These are phyloP conservation scores for Hypoxylon sp. DNA, from an alignment of 2,329 filamentous ascomycete species.

Conservation along the genomic window DNA sequence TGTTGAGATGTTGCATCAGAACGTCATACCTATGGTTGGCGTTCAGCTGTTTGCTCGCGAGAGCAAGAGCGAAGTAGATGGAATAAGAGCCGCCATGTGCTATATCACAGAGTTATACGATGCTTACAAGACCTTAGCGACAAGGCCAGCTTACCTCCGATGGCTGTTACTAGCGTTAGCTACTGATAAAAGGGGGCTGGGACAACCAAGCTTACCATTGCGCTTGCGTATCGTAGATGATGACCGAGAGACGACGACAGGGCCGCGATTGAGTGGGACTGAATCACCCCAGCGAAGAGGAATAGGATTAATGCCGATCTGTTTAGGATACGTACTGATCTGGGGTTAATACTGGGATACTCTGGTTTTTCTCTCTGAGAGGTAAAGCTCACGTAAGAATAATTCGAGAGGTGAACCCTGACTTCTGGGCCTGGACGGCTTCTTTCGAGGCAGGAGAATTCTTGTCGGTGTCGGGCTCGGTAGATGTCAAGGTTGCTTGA, in stretches of 20 bases:
- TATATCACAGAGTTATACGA: conserved; percentile 32
- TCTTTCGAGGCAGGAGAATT: conserved; percentile 38
- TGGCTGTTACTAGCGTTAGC: conserved; percentile 52
- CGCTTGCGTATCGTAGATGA: conserved; percentile 79
- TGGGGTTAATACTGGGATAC: conserved; percentile 21
- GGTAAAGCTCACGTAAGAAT: conserved; percentile 58
- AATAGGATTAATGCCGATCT: conserved; percentile 92
- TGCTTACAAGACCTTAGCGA: conserved; percentile 5
- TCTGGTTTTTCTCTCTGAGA: conserved; percentile 4
- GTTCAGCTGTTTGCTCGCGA: conserved; percentile 89
- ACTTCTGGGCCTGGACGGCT: conserved; percentile 48
- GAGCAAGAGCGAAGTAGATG: conserved; percentile 92
- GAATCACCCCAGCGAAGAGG: conserved; percentile 86
- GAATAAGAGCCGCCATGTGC: conserved; percentile 85
- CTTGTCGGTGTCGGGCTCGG: conserved; percentile 36
- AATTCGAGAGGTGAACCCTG: conserved; percentile 62
- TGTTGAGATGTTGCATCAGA: not conserved
- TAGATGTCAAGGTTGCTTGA: conserved; percentile 26
- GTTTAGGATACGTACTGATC: conserved; percentile 82
- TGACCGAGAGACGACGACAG: conserved; percentile 84
- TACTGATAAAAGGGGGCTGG: conserved; percentile 8
- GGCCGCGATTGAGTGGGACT: conserved; percentile 79
- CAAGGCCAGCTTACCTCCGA: conserved; percentile 60
- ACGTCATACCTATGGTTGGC: conserved; percentile 72
- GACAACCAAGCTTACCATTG: conserved; percentile 68